Evolutionary conservation across 2,329 filamentous ascomycete genomes (phyloP).

Genomic region (Leptographium lundbergii): DNA sequence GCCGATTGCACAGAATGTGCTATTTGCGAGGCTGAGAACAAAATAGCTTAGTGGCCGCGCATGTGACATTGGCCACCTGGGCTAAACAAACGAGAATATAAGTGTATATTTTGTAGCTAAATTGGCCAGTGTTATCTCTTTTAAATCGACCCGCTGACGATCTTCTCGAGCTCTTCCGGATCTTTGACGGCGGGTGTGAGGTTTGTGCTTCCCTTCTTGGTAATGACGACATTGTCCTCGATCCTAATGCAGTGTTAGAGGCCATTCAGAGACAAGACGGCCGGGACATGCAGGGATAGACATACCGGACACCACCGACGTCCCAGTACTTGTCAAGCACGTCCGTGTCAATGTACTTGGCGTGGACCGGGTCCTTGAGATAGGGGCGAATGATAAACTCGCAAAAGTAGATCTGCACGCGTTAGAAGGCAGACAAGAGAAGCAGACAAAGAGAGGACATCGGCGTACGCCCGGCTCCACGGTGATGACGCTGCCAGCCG

Average conservation of each 20-base stretch:
- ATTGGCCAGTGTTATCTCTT: background rate
- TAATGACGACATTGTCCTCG: slow-evolving; percentile 53
- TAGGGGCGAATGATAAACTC: slow-evolving; percentile 77
- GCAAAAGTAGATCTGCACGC: slow-evolving; percentile 67
- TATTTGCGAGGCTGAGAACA: too few relatives aligned
- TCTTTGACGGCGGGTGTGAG: slow-evolving; percentile 54
- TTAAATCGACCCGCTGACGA: slow-evolving; percentile 23
- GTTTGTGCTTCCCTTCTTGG: slow-evolving; percentile 47
- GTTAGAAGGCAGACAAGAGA: background rate
- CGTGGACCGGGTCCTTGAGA: slow-evolving; percentile 56
- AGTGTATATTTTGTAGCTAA: background rate
- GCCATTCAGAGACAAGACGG: background rate
- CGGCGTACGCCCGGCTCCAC: slow-evolving; percentile 76
- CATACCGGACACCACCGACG: slow-evolving; percentile 59
- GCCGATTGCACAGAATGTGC: too few relatives aligned
- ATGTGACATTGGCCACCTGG: too few relatives aligned
- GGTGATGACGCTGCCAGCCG: slow-evolving; percentile 74
- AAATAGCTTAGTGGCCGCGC: too few relatives aligned
- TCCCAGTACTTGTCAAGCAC: slow-evolving; percentile 73
- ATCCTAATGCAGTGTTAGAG: slow-evolving; percentile 24
- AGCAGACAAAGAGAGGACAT: background rate
- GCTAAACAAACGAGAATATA: background rate
- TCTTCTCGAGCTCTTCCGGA: slow-evolving; percentile 41
- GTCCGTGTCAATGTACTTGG: slow-evolving; percentile 61
- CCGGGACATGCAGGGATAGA: slow-evolving; percentile 6